A percentile compares a stretch with the other conserved stretches of the same genome.
phyloP scores from a whole-genome alignment of 306 rosid species.

The Trifolium subterraneum region DNA sequence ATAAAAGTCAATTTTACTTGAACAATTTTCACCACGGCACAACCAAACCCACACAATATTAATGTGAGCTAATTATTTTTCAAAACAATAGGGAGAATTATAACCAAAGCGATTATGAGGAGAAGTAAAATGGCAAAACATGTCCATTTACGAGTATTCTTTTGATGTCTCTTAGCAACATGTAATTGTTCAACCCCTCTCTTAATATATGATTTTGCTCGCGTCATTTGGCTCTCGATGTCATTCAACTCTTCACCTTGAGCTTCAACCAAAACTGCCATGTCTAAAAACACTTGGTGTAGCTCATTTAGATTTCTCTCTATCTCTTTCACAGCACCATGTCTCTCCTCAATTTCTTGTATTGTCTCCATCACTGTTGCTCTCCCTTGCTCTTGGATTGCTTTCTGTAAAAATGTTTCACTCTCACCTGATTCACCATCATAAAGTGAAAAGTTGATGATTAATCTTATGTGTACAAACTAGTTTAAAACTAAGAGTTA shows the following conservation, averaged over 20 bases:
- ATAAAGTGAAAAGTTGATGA: too few species aligned
- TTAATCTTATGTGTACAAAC: too few species aligned
- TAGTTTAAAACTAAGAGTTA: too few species aligned
- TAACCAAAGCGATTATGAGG: slow-evolving; percentile 54
- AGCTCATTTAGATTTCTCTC: slow-evolving; percentile 83
- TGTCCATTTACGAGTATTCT: slow-evolving; percentile 66
- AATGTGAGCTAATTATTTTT: slow-evolving; percentile 5
- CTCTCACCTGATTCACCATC: slow-evolving; percentile 71
- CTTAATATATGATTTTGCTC: slow-evolving; percentile 73
- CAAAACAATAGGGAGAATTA: slow-evolving; percentile 57
- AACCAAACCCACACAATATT: background rate
- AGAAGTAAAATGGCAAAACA: slow-evolving; percentile 56
- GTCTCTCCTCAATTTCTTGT: slow-evolving; percentile 87
- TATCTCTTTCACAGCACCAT: slow-evolving; percentile 76
- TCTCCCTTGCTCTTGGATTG: slow-evolving; percentile 83
- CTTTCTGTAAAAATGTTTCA: slow-evolving; percentile 83
- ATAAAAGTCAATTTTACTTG: too few species aligned
- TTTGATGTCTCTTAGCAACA: slow-evolving; percentile 62
- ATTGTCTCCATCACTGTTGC: slow-evolving; percentile 77
- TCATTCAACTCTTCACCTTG: slow-evolving; percentile 87
- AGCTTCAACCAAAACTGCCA: slow-evolving; percentile 80
- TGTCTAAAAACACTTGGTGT: slow-evolving; percentile 93
- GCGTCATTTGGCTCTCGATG: slow-evolving; percentile 74
- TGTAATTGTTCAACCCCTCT: slow-evolving; percentile 63
- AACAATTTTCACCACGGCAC: too few species aligned